Conservation (phyloP, 2,329 filamentous ascomycete species). For the Teratosphaeria viscida region DNA sequence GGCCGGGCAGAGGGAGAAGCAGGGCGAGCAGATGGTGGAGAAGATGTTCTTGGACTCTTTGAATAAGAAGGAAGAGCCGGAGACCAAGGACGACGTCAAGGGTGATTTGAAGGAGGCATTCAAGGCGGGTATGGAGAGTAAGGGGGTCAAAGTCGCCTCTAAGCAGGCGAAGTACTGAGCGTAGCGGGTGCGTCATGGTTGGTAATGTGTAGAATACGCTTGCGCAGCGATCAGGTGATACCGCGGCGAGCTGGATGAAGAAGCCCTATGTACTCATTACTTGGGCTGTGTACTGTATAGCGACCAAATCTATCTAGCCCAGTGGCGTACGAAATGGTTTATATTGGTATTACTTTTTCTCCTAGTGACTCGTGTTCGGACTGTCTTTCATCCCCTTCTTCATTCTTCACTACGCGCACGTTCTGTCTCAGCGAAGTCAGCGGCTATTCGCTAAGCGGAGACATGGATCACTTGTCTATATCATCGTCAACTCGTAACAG, state of each 20-base stretch:
- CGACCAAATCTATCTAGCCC: not conserved
- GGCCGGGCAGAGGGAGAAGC: slow-evolving; percentile 29
- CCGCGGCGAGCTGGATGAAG: not conserved
- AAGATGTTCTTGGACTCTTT: slow-evolving; percentile 28
- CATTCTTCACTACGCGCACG: too few relatives aligned
- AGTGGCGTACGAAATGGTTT: not conserved
- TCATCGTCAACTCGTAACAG: too few relatives aligned
- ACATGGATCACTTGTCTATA: too few relatives aligned
- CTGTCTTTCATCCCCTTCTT: too few relatives aligned
- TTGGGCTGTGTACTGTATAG: not conserved
- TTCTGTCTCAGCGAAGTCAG: too few relatives aligned
- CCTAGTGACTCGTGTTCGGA: too few relatives aligned
- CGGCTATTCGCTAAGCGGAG: too few relatives aligned
- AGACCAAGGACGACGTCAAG: slow-evolving; percentile 1
- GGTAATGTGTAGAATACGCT: not conserved
- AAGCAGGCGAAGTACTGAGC: slow-evolving; percentile 16
- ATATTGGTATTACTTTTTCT: too few relatives aligned
- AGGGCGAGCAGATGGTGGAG: slow-evolving; percentile 25
- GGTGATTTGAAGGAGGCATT: slow-evolving; percentile 33
- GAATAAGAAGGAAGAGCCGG: slow-evolving; percentile 10
- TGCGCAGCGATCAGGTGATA: not conserved
- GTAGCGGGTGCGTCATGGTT: not conserved
- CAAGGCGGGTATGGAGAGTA: slow-evolving; percentile 30
- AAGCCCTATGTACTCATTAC: not conserved
- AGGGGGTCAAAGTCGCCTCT: slow-evolving; percentile 29